Percentiles rank a stretch among this genome's conserved stretches.
Evolutionary conservation across 2,329 filamentous ascomycete genomes (phyloP).

Genomic region (Aspergillus tamarii): DNA sequence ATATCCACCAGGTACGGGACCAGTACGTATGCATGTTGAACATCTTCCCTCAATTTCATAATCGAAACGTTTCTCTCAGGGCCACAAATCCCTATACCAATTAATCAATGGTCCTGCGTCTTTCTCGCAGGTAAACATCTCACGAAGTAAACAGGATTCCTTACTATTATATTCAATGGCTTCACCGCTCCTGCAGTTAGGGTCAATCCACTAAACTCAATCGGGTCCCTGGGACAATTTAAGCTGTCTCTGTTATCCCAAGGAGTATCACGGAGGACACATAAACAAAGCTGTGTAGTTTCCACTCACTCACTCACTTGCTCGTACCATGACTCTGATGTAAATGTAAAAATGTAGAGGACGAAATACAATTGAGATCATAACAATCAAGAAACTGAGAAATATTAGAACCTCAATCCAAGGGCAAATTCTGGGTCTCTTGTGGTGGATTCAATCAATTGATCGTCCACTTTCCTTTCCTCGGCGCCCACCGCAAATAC

Average conservation of each 20-base stretch:
- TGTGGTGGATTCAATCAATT: not conserved
- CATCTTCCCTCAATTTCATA: not conserved
- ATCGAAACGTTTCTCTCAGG: not conserved
- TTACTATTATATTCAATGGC: not conserved
- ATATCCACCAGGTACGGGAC: slow-evolving; percentile 7
- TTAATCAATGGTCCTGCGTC: not conserved
- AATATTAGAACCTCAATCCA: not conserved
- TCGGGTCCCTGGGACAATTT: slow-evolving; percentile 1
- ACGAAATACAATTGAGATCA: not conserved
- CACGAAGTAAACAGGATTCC: not conserved
- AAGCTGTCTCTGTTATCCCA: not conserved
- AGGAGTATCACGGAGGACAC: no score
- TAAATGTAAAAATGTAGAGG: not conserved
- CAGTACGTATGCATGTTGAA: slow-evolving; percentile 1
- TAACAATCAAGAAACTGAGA: not conserved
- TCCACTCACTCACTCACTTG: no score
- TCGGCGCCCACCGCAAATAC: slow-evolving; percentile 1
- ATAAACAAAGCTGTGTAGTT: not conserved
- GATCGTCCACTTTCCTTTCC: slow-evolving; percentile 1
- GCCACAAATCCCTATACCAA: not conserved
- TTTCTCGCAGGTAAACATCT: not conserved
- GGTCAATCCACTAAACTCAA: slow-evolving; percentile 2
- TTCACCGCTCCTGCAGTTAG: slow-evolving; percentile 5
- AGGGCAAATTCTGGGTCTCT: not conserved
- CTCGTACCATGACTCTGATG: not conserved